Percentiles rank a stretch among this genome's conserved stretches.
Conservation (phyloP, 768 basidiomycete species). For the Tricholomella constricta region DNA sequence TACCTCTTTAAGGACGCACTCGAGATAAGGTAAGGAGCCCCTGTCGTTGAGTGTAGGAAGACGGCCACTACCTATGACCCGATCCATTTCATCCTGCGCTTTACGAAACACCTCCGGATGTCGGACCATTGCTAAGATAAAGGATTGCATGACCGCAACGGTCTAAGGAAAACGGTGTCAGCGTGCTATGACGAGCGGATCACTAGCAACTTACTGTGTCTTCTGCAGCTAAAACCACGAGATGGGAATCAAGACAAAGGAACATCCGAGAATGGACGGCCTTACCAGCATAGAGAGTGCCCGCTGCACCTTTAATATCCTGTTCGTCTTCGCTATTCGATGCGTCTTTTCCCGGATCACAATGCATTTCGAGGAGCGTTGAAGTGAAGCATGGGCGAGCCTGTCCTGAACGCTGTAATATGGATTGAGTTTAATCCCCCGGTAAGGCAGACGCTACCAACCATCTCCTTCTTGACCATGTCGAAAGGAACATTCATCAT, state of each 20-base stretch:
- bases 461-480: slow-evolving; percentile 51
- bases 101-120: slow-evolving; percentile 50
- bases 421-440: slow-evolving; percentile 7
- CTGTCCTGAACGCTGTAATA: slow-evolving; percentile 40
- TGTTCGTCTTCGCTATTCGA: slow-evolving; percentile 46
- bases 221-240: slow-evolving; percentile 34
- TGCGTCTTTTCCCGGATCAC: slow-evolving; percentile 32
- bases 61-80: slow-evolving; percentile 42
- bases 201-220: slow-evolving; percentile 33
- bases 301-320: slow-evolving; percentile 59
- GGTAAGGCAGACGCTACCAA: slow-evolving; percentile 16
- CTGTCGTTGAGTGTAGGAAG: slow-evolving; percentile 50
- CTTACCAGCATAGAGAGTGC: slow-evolving; percentile 52
- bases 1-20: slow-evolving; percentile 48
- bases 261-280: background rate
- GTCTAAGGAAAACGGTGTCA: slow-evolving; percentile 39
- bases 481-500: slow-evolving; percentile 56
- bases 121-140: slow-evolving; percentile 56
- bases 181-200: background rate
- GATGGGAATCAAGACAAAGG: background rate
- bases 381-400: slow-evolving; percentile 48
- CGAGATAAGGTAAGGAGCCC: slow-evolving; percentile 47
- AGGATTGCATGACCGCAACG: slow-evolving; percentile 47
- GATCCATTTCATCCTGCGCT: slow-evolving; percentile 55
- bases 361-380: slow-evolving; percentile 41